Conservation (phyloP, 2,329 filamentous ascomycete genomes). For the Epichloe sylvatica region DNA sequence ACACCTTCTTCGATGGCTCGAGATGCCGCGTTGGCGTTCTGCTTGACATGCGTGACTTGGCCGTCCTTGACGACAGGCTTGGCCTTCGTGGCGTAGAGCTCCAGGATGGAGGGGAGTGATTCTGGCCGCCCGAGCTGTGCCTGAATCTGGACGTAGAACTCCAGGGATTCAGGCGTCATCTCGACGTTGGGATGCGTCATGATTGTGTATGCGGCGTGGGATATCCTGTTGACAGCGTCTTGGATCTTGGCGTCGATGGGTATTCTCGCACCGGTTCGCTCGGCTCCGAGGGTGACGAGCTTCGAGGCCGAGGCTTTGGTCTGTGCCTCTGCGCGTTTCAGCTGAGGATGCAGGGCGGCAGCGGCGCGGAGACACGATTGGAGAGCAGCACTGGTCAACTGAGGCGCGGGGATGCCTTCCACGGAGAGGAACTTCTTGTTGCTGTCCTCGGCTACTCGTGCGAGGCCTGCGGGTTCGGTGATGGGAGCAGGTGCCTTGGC, state of each 20-base stretch:
- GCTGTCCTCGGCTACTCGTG: slow-evolving; percentile 27
- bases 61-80: slow-evolving; percentile 47
- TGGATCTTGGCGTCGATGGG: slow-evolving; percentile 23
- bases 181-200: slow-evolving; percentile 63
- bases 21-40: slow-evolving; percentile 53
- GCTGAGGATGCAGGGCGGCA: slow-evolving; percentile 27
- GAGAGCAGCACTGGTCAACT: slow-evolving; percentile 29
- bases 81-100: slow-evolving; percentile 74
- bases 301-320: slow-evolving; percentile 36
- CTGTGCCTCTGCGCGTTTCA: slow-evolving; percentile 25
- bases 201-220: slow-evolving; percentile 51
- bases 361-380: slow-evolving; percentile 32
- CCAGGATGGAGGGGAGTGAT: slow-evolving; percentile 61
- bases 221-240: slow-evolving; percentile 37
- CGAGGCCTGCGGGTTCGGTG: slow-evolving; percentile 26
- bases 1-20: slow-evolving; percentile 59
- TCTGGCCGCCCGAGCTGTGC: slow-evolving; percentile 57
- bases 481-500: slow-evolving; percentile 9
- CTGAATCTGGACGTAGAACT: slow-evolving; percentile 64
- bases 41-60: slow-evolving; percentile 43
- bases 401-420: slow-evolving; percentile 30
- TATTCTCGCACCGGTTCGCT: slow-evolving; percentile 19
- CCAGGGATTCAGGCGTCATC: slow-evolving; percentile 60
- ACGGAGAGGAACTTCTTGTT: slow-evolving; percentile 29
- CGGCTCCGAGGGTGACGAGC: slow-evolving; percentile 32